Conservation (phyloP, 768 basidiomycete species). For the Kwoniella dendrophila region DNA sequence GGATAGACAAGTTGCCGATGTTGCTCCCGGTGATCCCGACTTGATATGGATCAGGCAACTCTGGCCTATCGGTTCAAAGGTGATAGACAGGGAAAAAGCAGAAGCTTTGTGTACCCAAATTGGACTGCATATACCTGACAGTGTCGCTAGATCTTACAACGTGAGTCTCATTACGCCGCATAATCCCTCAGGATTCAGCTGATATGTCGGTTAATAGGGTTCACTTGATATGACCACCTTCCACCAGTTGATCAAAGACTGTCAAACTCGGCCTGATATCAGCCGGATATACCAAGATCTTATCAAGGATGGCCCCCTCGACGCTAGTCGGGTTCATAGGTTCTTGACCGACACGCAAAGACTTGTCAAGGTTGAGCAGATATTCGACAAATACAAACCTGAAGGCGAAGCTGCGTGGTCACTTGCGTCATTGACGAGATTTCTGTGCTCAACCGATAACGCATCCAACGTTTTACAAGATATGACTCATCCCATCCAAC, state of each 20-base stretch:
- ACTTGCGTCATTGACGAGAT: constrained; percentile 71
- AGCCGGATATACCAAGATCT: constrained; percentile 65
- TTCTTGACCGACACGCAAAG: constrained; percentile 64
- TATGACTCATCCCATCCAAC: constrained; percentile 83
- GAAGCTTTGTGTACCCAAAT: constrained; percentile 37
- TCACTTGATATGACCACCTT: constrained; percentile 64
- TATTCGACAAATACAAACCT: constrained; percentile 59
- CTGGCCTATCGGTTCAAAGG: constrained; percentile 44
- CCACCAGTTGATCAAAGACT: constrained; percentile 74
- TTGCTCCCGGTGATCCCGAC: constrained; percentile 46
- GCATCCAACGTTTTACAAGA: constrained; percentile 69
- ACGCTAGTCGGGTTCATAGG: constrained; percentile 58
- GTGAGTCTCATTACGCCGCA: constrained; percentile 2
- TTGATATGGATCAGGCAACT: constrained; percentile 48
- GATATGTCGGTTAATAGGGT: constrained; percentile 21
- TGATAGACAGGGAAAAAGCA: constrained; percentile 41
- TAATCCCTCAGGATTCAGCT: background rate
- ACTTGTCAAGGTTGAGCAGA: constrained; percentile 40
- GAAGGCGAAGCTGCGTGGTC: constrained; percentile 56
- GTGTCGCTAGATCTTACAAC: constrained; percentile 10
- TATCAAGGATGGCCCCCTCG: constrained; percentile 54
- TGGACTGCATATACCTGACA: constrained; percentile 35
- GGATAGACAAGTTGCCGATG: constrained; percentile 38
- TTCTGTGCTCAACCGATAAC: constrained; percentile 80
- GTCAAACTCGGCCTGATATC: constrained; percentile 84